These are phyloP conservation scores for Sergeia podlipaevii DNA, from an alignment of 208 protist genomes.

Conservation along the genomic window DNA sequence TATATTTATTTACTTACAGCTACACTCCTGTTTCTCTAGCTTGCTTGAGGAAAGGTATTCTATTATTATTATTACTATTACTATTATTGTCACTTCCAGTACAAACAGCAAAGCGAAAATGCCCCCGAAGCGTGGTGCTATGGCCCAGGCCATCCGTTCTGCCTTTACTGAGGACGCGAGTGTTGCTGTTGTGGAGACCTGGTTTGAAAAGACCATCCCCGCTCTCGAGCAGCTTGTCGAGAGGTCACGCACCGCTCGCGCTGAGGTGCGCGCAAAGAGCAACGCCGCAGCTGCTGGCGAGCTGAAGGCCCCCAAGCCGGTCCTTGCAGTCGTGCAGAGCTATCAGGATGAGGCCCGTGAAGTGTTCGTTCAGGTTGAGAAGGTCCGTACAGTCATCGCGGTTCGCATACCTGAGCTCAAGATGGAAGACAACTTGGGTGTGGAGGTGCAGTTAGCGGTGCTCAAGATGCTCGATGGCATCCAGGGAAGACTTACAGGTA, in stretches of 20 bases:
- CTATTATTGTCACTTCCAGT: neutral
- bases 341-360: slow-evolving; percentile 39
- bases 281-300: slow-evolving; percentile 12
- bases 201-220: slow-evolving; percentile 28
- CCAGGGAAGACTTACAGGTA: slow-evolving; percentile 29
- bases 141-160: slow-evolving; percentile 59
- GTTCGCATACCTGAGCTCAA: slow-evolving; percentile 79
- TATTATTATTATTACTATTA: slow-evolving; percentile 1
- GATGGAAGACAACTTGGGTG: slow-evolving; percentile 86
- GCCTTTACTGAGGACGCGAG: slow-evolving; percentile 49
- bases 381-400: slow-evolving; percentile 59
- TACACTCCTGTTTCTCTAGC: neutral
- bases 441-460: slow-evolving; percentile 71
- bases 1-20: no score
- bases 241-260: slow-evolving; percentile 13
- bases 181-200: slow-evolving; percentile 39
- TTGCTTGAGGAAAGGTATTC: slow-evolving; percentile 1
- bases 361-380: slow-evolving; percentile 43
- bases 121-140: slow-evolving; percentile 53
- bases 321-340: slow-evolving; percentile 34
- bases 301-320: slow-evolving; percentile 15
- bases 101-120: slow-evolving; percentile 9
- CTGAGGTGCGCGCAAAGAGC: slow-evolving; percentile 11
- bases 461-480: slow-evolving; percentile 60
- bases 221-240: slow-evolving; percentile 21